These are phyloP conservation scores for Arthrobotrys sinensis DNA, from an alignment of 2,329 filamentous ascomycete genomes.

Conservation along the genomic window DNA sequence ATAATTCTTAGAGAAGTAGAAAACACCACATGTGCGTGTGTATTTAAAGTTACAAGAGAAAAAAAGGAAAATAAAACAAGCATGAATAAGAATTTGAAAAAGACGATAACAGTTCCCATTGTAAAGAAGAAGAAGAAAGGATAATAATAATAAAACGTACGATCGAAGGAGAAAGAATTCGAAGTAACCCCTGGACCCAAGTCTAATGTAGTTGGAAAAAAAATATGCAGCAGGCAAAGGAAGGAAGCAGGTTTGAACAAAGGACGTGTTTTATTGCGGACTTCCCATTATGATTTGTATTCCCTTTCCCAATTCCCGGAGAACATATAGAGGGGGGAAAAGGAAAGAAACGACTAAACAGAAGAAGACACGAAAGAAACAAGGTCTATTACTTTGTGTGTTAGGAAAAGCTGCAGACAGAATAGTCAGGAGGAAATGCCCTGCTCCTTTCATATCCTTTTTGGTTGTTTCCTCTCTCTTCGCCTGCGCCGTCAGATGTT, in stretches of 20 bases:
- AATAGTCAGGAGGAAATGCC: constrained; percentile 54
- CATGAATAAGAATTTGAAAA: constrained; percentile 41
- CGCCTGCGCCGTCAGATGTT: constrained; percentile 34
- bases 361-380: constrained; percentile 60
- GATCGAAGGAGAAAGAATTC: constrained; percentile 10
- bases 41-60: constrained; percentile 20
- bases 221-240: constrained; percentile 28
- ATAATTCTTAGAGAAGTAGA: constrained; percentile 1
- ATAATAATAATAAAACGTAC: constrained; percentile 32
- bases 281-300: constrained; percentile 55
- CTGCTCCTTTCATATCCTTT: constrained; percentile 25
- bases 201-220: constrained; percentile 54
- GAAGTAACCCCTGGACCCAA: constrained; percentile 53
- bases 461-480: constrained; percentile 31
- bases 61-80: constrained; percentile 30
- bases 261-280: constrained; percentile 49
- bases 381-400: constrained; percentile 62
- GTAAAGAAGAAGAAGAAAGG: constrained; percentile 49
- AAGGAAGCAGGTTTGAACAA: constrained; percentile 17
- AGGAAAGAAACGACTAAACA: constrained; percentile 21
- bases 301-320: neutral
- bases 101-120: constrained; percentile 31
- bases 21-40: constrained; percentile 19
- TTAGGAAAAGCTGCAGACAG: constrained; percentile 61
- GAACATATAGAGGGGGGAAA: constrained; percentile 15